phyloP scores from a whole-genome alignment of 768 basidiomycete genomes.

The Pisolithus tinctorius region DNA sequence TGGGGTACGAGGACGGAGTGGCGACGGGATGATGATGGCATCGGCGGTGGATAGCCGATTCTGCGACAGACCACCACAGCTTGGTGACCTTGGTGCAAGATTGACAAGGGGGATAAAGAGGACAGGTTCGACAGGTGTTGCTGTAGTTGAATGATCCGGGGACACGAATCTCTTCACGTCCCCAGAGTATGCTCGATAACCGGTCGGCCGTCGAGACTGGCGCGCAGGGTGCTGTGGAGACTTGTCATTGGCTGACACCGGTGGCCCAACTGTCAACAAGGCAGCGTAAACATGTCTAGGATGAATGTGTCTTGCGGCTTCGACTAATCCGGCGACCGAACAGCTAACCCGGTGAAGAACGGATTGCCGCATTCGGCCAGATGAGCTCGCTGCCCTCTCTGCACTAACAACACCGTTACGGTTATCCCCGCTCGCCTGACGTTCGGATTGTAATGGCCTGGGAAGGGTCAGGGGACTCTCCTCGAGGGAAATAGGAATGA shows the following conservation, averaged over 20 bases:
- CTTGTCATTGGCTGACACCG: constrained; percentile 14
- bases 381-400: neutral
- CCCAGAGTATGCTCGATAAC: constrained; percentile 36
- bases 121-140: constrained; percentile 16
- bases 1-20: constrained; percentile 33
- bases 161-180: constrained; percentile 40
- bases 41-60: constrained; percentile 27
- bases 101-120: constrained; percentile 38
- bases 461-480: constrained; percentile 31
- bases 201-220: constrained; percentile 16
- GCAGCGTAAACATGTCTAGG: constrained; percentile 50
- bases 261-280: constrained; percentile 36
- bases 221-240: constrained; percentile 9
- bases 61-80: constrained; percentile 19
- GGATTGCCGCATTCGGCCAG: constrained; percentile 5
- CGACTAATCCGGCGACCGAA: constrained; percentile 38
- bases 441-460: neutral
- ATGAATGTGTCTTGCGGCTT: constrained; percentile 51
- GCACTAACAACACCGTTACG: constrained; percentile 5
- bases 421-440: constrained; percentile 12
- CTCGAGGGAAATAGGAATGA: constrained; percentile 28
- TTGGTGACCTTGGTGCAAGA: constrained; percentile 25
- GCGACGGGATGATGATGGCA: constrained; percentile 35
- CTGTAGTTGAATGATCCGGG: constrained; percentile 6
- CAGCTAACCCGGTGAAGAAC: constrained; percentile 26